Conservation (phyloP, 768 basidiomycete species). For the Leccinellum albellum region DNA sequence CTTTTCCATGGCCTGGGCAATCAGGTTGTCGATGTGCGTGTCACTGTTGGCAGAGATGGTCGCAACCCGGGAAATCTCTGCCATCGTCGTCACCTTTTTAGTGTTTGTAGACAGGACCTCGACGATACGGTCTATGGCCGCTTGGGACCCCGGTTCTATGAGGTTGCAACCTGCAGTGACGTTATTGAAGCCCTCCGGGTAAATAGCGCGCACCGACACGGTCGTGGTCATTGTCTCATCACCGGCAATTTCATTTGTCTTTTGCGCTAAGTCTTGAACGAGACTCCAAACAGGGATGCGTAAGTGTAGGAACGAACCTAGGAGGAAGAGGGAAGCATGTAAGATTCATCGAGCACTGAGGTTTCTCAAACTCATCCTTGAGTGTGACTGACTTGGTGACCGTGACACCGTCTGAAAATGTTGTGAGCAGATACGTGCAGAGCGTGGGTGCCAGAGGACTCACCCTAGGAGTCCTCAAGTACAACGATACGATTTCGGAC, state of each 20-base stretch:
- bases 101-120: conserved; percentile 84
- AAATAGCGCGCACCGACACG: conserved; percentile 94
- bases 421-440: background rate
- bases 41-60: conserved; percentile 87
- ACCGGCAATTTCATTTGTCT: conserved; percentile 96
- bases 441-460: conserved; percentile 12
- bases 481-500: too few relatives aligned
- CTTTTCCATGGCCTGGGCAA: conserved; percentile 99
- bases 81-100: conserved; percentile 92
- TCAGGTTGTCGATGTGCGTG: conserved; percentile 86
- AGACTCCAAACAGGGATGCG: conserved; percentile 46
- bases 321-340: conserved; percentile 1
- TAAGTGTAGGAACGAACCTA: conserved; percentile 1
- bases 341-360: conserved; percentile 85
- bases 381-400: conserved; percentile 93
- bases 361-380: conserved; percentile 98
- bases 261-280: conserved; percentile 91
- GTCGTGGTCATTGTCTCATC: conserved; percentile 99
- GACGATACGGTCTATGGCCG: conserved; percentile 93
- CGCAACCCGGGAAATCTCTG: conserved; percentile 98
- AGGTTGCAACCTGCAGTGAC: conserved; percentile 99
- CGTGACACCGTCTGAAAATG: conserved; percentile 88
- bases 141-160: conserved; percentile 99
- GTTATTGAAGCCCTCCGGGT: conserved; percentile 98
- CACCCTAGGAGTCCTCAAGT: too few relatives aligned